A percentile compares a stretch with the other conserved stretches of the same genome.
Conservation (phyloP, 768 basidiomycete species). For the Calocybe indica region DNA sequence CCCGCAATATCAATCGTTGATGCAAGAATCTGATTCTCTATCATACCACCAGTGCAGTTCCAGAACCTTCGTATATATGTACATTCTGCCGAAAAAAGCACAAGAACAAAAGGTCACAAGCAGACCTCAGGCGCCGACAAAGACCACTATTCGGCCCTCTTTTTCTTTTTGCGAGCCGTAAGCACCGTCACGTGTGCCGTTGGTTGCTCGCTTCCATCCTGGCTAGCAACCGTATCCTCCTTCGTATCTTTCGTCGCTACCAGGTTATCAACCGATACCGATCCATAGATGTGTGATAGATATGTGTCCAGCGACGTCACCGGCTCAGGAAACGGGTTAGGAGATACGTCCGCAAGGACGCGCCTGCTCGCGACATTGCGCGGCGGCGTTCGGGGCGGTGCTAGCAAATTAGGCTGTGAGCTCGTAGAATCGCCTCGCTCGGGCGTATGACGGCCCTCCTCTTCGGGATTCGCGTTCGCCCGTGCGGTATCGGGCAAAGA, state of each 20-base stretch:
- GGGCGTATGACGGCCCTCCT: constrained; percentile 31
- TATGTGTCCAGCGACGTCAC: constrained; percentile 58
- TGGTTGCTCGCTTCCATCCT: constrained; percentile 8
- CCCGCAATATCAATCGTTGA: no score
- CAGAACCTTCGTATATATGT: no score
- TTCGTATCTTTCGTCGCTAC: constrained; percentile 7
- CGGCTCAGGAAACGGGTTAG: constrained; percentile 66
- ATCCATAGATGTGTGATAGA: constrained; percentile 52
- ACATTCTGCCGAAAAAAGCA: no score
- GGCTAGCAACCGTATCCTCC: constrained; percentile 1
- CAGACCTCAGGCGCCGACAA: no score
- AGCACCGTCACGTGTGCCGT: constrained; percentile 46
- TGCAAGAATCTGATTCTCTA: no score
- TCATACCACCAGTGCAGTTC: no score
- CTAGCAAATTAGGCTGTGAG: constrained; percentile 25
- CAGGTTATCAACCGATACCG: constrained; percentile 46
- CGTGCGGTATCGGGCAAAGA: constrained; percentile 15
- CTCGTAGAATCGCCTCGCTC: constrained; percentile 23
- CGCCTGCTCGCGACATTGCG: constrained; percentile 22
- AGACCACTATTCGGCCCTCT: constrained; percentile 25
- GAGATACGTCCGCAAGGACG: constrained; percentile 42
- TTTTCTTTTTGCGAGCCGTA: constrained; percentile 54
- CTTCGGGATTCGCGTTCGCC: constrained; percentile 9
- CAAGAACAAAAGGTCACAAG: no score
- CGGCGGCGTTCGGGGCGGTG: constrained; percentile 49